Evolutionary conservation across 495 filamentous ascomycete genomes (phyloP).

Genomic region (Bathelium albidoporum): DNA sequence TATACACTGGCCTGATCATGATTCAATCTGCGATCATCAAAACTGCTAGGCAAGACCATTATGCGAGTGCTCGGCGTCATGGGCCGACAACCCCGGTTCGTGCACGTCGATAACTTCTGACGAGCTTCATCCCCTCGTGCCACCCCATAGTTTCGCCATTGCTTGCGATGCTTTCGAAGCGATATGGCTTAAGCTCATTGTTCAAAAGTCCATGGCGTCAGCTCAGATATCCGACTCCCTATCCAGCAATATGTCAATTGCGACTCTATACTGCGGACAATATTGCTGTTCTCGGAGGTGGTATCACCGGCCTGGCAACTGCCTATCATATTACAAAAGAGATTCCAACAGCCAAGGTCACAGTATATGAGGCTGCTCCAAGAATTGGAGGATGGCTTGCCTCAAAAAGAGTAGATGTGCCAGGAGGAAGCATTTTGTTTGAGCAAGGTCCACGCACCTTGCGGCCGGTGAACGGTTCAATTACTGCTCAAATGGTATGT

Average conservation of each 20-base stretch:
- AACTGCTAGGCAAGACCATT: too few relatives aligned
- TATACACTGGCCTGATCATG: too few relatives aligned
- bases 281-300: slow-evolving; percentile 73
- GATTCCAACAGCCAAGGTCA: slow-evolving; percentile 52
- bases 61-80: too few relatives aligned
- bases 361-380: slow-evolving; percentile 62
- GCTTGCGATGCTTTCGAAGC: neutral
- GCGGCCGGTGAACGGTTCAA: slow-evolving; percentile 39
- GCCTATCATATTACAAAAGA: slow-evolving; percentile 62
- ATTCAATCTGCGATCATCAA: too few relatives aligned
- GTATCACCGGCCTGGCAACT: slow-evolving; percentile 78
- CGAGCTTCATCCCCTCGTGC: too few relatives aligned
- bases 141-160: neutral
- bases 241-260: neutral
- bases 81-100: too few relatives aligned
- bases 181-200: neutral
- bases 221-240: neutral
- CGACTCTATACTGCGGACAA: slow-evolving; percentile 21
- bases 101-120: too few relatives aligned
- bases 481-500: slow-evolving; percentile 48
- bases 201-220: neutral
- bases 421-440: slow-evolving; percentile 55
- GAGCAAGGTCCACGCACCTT: slow-evolving; percentile 81
- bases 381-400: slow-evolving; percentile 78
- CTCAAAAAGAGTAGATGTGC: slow-evolving; percentile 53